Conservation (phyloP, 192 early-diverging fungal species). For the Entophlyctis helioformis region DNA sequence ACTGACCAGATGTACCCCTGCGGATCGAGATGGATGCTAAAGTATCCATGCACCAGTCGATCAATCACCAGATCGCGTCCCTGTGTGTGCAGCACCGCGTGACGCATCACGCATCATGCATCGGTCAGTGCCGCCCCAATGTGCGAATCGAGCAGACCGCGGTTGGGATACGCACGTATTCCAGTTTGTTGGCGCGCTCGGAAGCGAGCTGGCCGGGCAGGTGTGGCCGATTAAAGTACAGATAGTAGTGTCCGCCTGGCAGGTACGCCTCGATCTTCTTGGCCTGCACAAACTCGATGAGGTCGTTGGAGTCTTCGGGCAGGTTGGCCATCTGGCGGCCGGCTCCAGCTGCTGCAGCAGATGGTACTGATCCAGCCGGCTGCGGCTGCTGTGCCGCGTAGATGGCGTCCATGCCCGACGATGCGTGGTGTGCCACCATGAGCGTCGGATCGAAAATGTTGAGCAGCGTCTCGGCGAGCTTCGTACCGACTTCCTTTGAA, state of each 20-base stretch:
- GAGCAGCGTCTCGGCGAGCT: slow-evolving; percentile 27
- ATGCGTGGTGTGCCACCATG: too few relatives aligned
- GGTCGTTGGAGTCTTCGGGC: slow-evolving; percentile 1
- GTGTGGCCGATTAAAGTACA: slow-evolving; percentile 33
- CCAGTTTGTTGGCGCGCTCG: slow-evolving; percentile 10
- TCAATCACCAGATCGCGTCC: slow-evolving; percentile 37
- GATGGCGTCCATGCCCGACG: too few relatives aligned
- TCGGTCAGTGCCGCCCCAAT: too few relatives aligned
- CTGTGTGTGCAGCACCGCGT: too few relatives aligned
- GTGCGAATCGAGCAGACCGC: not conserved
- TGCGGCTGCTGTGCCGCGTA: not conserved
- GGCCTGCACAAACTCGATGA: slow-evolving; percentile 16
- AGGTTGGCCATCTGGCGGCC: too few relatives aligned
- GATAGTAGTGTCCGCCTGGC: slow-evolving; percentile 27
- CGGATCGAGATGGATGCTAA: slow-evolving; percentile 32
- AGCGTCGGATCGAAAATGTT: slow-evolving; percentile 33
- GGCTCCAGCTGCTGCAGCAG: not conserved
- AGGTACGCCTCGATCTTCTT: slow-evolving; percentile 23
- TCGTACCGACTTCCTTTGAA: slow-evolving; percentile 29
- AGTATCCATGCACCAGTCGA: slow-evolving; percentile 19
- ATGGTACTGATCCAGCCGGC: not conserved
- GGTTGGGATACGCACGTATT: slow-evolving; percentile 14
- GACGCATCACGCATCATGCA: too few relatives aligned
- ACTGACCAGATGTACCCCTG: slow-evolving; percentile 32
- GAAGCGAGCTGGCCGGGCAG: slow-evolving; percentile 22